phyloP scores from a whole-genome alignment of 768 basidiomycete species.

The Boletales sp. region DNA sequence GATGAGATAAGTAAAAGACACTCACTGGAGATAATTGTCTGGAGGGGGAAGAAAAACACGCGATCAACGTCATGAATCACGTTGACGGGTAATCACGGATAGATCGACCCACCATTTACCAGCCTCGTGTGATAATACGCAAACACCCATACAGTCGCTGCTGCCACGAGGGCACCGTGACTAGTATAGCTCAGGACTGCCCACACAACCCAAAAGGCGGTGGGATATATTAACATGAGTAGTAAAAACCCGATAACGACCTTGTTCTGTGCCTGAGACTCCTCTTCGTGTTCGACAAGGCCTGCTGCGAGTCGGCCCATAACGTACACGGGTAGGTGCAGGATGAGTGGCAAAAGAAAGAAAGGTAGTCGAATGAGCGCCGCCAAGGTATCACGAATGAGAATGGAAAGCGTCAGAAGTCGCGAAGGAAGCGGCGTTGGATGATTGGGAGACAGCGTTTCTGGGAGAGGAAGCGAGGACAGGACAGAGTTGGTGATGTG shows the following conservation, averaged over 20 bases:
- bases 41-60: neutral
- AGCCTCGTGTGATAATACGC: slow-evolving; percentile 82
- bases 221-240: slow-evolving; percentile 70
- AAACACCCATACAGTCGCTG: slow-evolving; percentile 66
- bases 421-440: slow-evolving; percentile 77
- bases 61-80: slow-evolving; percentile 19
- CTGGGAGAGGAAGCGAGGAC: slow-evolving; percentile 79
- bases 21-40: slow-evolving; percentile 82
- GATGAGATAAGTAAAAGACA: slow-evolving; percentile 1
- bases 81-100: slow-evolving; percentile 12
- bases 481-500: slow-evolving; percentile 84
- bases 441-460: slow-evolving; percentile 73
- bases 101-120: slow-evolving; percentile 68
- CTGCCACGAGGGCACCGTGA: slow-evolving; percentile 70
- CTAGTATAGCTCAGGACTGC: slow-evolving; percentile 74
- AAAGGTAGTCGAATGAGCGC: slow-evolving; percentile 77
- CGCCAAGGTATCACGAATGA: slow-evolving; percentile 74
- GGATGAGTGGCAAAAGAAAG: slow-evolving; percentile 80
- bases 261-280: slow-evolving; percentile 97
- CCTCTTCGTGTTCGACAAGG: slow-evolving; percentile 82
- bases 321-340: slow-evolving; percentile 83
- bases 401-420: slow-evolving; percentile 70
- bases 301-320: slow-evolving; percentile 74
- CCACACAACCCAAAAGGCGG: slow-evolving; percentile 86
- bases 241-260: slow-evolving; percentile 82